Conservation (phyloP, 805 yeast genomes). For the Ogataea trehalophila region DNA sequence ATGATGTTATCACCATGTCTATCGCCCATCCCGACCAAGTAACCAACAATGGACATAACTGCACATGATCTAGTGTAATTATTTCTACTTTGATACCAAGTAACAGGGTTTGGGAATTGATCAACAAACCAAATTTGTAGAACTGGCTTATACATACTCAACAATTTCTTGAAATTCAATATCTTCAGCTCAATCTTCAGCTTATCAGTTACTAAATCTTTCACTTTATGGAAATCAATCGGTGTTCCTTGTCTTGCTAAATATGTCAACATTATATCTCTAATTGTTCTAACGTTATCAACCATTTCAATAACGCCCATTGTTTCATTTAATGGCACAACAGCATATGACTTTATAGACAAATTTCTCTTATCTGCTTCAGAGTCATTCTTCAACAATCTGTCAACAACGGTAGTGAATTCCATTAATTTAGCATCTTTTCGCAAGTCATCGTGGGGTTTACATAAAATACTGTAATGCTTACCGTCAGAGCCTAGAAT, state of each 20-base stretch:
- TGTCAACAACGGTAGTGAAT: constrained; percentile 80
- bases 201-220: constrained; percentile 21
- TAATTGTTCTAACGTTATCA: constrained; percentile 64
- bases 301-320: constrained; percentile 93
- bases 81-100: constrained; percentile 80
- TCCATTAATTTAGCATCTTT: constrained; percentile 95
- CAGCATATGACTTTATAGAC: constrained; percentile 77
- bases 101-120: constrained; percentile 80
- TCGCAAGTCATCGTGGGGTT: constrained; percentile 84
- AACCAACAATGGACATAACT: constrained; percentile 97
- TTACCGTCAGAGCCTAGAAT: constrained; percentile 75
- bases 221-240: constrained; percentile 25
- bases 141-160: constrained; percentile 54
- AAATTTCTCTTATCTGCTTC: constrained; percentile 73
- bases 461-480: constrained; percentile 72
- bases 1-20: constrained; percentile 92
- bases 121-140: constrained; percentile 85
- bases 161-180: constrained; percentile 30
- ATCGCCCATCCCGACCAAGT: constrained; percentile 90
- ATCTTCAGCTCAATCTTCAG: constrained; percentile 30
- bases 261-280: constrained; percentile 46
- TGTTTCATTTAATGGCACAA: constrained; percentile 78
- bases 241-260: constrained; percentile 22
- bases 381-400: constrained; percentile 56
- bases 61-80: constrained; percentile 76